phyloP scores from a whole-genome alignment of 208 protist species.

The Crithidia expoeki region DNA sequence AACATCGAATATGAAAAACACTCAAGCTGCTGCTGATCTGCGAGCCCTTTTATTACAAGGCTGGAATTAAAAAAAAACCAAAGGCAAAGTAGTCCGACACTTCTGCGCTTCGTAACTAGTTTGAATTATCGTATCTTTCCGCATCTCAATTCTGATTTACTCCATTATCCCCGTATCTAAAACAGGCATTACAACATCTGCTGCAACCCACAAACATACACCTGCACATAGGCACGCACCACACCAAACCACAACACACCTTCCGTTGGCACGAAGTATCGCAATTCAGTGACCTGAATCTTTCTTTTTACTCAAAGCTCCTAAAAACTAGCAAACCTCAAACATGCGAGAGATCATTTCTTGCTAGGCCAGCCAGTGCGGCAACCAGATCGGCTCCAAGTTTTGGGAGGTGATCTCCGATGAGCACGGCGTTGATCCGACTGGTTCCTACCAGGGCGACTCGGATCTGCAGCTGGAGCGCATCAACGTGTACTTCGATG shows the following conservation, averaged over 20 bases:
- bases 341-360: slow-evolving; percentile 91
- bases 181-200: too few relatives aligned
- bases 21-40: too few relatives aligned
- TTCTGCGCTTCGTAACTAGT: too few relatives aligned
- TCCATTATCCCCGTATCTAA: too few relatives aligned
- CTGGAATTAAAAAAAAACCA: too few relatives aligned
- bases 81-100: too few relatives aligned
- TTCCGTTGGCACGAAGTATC: not conserved
- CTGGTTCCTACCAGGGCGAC: slow-evolving; percentile 90
- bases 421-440: slow-evolving; percentile 92
- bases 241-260: not conserved
- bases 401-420: slow-evolving; percentile 86
- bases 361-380: slow-evolving; percentile 78
- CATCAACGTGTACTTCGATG: slow-evolving; percentile 99
- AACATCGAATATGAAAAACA: too few relatives aligned
- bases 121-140: too few relatives aligned
- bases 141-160: too few relatives aligned
- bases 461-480: slow-evolving; percentile 97
- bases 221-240: not conserved
- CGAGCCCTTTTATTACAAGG: too few relatives aligned
- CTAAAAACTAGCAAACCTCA: slow-evolving; percentile 21
- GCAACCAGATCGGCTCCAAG: slow-evolving; percentile 84
- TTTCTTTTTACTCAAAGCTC: not conserved
- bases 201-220: not conserved
- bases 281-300: not conserved